Evolutionary conservation across 495 filamentous ascomycete species (phyloP).

Genomic region (Evernia prunastri): DNA sequence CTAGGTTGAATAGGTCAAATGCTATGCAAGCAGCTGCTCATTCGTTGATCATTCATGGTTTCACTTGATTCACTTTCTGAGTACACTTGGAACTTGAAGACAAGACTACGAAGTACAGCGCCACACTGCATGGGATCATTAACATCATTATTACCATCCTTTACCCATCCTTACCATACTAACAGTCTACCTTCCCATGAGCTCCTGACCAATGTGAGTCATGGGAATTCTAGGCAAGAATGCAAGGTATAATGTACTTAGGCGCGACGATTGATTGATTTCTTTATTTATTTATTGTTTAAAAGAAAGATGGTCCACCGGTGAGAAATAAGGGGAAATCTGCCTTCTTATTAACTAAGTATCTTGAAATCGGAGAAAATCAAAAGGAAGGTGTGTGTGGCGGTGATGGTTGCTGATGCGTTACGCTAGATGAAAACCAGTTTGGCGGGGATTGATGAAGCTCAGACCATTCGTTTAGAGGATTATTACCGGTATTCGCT

Average conservation of each 20-base stretch:
- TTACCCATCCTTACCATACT: too few relatives aligned
- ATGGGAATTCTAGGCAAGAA: conserved; percentile 10
- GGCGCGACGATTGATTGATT: not conserved
- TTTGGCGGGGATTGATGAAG: not conserved
- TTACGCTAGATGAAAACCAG: not conserved
- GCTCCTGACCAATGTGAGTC: conserved; percentile 19
- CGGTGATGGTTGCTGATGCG: conserved; percentile 18
- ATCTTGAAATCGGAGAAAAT: not conserved
- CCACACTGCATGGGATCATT: not conserved
- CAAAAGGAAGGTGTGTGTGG: conserved; percentile 18
- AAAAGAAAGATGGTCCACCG: not conserved
- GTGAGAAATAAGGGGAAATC: not conserved
- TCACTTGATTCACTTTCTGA: conserved; percentile 11
- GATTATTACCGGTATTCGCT: too few relatives aligned
- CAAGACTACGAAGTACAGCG: not conserved
- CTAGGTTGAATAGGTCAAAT: conserved; percentile 17
- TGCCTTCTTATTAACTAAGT: not conserved
- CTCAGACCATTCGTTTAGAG: conserved; percentile 3
- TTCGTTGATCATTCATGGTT: conserved; percentile 23
- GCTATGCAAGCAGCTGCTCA: conserved; percentile 19
- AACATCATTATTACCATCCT: too few relatives aligned
- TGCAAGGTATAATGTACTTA: not conserved
- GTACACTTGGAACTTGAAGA: not conserved
- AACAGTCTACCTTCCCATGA: conserved; percentile 1
- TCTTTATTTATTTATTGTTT: too few relatives aligned